Base-by-base conservation (phyloP, 2,329 filamentous ascomycete species). In the Aspergillaceae sp. region DNA sequence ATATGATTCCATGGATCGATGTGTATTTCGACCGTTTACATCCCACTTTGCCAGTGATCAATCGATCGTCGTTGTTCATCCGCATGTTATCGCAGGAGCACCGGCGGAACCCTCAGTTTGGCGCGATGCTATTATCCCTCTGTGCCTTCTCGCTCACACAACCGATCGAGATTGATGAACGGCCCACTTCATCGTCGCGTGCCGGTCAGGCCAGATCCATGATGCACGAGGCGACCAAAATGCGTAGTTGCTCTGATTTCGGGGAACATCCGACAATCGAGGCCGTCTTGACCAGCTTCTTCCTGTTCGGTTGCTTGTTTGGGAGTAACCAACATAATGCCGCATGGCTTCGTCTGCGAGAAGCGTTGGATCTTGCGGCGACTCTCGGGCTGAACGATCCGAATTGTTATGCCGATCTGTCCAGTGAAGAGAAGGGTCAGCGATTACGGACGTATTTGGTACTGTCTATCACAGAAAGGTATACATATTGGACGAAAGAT, bases 311-410 rank as follows among this genome's bases (percentile, higher is more conserved):
- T 30, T 85, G 81, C 58, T 77, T 84, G 59, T 84, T 84, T 56
- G 81, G 78, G 11, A 73, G 86, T 42, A 84, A 87, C 51, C 74
- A 84, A 63, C 84, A 88, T 62, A 83, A 87, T 55, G 82, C 82
- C 57, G 86, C 84, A 1, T 89, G 86, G 84, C 87, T 82, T 58
- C 80, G 87, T 59, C 70, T 91, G 11, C 79, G 86, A 27, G 86
- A 91, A 64, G 85, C 84, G 5, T 48, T 66, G 4, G 69, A 72
- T 43, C 62, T 71, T 30, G 69, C 68, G 0, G 62, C 66, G 4
- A 66, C 67, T 1, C 43, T 72, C 8, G 63, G 66, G 0, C 51
- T 72, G 40, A 69, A 71, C 49, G 55, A 69, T 30, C 66, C 68
- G 1, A 55, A 56, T 10, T 65, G 63, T 7, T 72, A 71, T 49